Evolutionary conservation across 805 yeast species (phyloP).

Genomic region (Cyberlindnera maritima): DNA sequence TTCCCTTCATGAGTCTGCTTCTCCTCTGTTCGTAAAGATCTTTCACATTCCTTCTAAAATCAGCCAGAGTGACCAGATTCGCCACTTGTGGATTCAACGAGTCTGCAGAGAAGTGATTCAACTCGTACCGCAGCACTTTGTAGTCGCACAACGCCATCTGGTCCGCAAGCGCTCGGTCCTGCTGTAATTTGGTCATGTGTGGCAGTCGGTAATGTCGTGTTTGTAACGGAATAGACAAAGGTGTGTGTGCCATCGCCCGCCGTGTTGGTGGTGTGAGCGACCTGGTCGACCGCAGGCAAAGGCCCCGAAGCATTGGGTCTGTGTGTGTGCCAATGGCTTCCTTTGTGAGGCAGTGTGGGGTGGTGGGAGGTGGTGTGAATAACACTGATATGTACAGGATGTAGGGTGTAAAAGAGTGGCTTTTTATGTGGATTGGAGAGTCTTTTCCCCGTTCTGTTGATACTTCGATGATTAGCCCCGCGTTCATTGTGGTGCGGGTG

Average conservation of each 20-base stretch:
- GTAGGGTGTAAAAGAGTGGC: too few relatives aligned
- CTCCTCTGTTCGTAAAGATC: slow-evolving; percentile 1
- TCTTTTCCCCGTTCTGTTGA: too few relatives aligned
- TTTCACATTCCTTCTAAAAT: slow-evolving; percentile 14
- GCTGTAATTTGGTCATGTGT: slow-evolving; percentile 11
- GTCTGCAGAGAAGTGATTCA: slow-evolving; percentile 1
- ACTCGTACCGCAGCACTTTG: slow-evolving; percentile 7
- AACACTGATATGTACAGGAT: too few relatives aligned
- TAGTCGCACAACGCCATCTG: slow-evolving; percentile 16
- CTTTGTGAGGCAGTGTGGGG: too few relatives aligned
- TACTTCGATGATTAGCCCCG: neutral
- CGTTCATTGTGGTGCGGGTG: neutral
- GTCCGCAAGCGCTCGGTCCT: slow-evolving; percentile 4
- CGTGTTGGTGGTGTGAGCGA: neutral
- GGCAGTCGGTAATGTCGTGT: slow-evolving; percentile 5
- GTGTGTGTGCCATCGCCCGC: neutral
- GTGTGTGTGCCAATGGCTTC: too few relatives aligned
- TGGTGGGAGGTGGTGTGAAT: too few relatives aligned
- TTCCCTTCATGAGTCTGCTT: slow-evolving; percentile 6
- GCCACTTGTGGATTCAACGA: slow-evolving; percentile 6
- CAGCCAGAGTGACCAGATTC: slow-evolving; percentile 10
- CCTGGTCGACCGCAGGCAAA: too few relatives aligned
- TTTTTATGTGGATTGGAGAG: too few relatives aligned
- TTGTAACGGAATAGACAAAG: neutral
- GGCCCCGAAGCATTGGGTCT: too few relatives aligned